These are phyloP conservation scores for Sonneratia alba DNA, from an alignment of 345 rosid species.

Conservation along the genomic window DNA sequence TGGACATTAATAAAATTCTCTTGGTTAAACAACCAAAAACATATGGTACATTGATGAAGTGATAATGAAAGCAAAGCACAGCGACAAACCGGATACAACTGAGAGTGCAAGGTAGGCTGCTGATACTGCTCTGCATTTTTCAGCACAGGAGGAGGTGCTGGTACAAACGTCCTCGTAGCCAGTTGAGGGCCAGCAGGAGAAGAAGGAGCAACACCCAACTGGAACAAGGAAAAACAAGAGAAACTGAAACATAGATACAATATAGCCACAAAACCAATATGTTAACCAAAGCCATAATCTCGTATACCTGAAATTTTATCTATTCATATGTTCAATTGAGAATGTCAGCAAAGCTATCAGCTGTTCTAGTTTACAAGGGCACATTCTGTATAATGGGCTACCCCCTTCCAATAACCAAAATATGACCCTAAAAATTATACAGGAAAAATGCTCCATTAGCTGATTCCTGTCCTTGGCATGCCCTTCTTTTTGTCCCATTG, in stretches of 20 bases:
- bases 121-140: constrained; percentile 80
- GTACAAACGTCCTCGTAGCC: constrained; percentile 63
- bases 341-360: not conserved
- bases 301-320: too few relatives aligned
- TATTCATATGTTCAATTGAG: not conserved
- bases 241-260: not conserved
- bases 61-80: not conserved
- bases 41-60: not conserved
- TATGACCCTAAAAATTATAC: not conserved
- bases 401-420: not conserved
- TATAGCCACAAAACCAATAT: too few relatives aligned
- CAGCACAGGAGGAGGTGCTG: constrained; percentile 68
- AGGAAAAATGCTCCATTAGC: too few relatives aligned
- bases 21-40: constrained; percentile 9
- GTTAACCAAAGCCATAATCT: too few relatives aligned
- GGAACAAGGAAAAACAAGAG: constrained; percentile 17
- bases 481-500: not conserved
- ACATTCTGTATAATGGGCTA: not conserved
- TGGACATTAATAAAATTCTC: not conserved
- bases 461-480: too few relatives aligned
- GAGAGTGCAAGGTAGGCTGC: constrained; percentile 67
- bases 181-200: constrained; percentile 41
- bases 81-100: constrained; percentile 67
- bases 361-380: not conserved
- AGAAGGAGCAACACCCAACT: constrained; percentile 47